Evolutionary conservation across 129 eudicot species (phyloP).

Genomic region (Helichrysum umbraculigerum): DNA sequence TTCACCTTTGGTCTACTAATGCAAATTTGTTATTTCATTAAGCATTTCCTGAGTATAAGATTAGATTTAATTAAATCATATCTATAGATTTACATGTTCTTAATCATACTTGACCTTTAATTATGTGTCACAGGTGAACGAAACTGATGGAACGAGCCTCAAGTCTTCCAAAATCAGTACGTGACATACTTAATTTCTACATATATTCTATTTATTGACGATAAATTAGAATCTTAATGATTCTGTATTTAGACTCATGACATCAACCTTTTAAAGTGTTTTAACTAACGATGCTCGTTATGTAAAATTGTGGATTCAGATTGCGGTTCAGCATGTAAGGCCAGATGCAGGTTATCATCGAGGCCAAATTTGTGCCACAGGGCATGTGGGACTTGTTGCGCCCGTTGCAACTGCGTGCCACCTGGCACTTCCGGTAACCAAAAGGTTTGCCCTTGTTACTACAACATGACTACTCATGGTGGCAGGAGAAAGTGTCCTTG

Average conservation of each 20-base stretch:
- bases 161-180: conserved; percentile 29
- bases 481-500: conserved; percentile 45
- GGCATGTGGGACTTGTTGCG: conserved; percentile 78
- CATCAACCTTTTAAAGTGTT: not conserved
- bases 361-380: conserved; percentile 64
- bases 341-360: conserved; percentile 53
- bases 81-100: not conserved
- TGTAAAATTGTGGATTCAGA: conserved; percentile 27
- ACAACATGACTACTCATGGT: conserved; percentile 58
- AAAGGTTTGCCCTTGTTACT: conserved; percentile 64
- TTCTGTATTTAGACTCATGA: not conserved
- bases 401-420: conserved; percentile 73
- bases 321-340: conserved; percentile 51
- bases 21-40: not conserved
- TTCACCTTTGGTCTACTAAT: not conserved
- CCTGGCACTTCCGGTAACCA: conserved; percentile 76
- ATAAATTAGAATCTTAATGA: not conserved
- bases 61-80: no score
- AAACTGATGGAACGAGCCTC: conserved; percentile 13
- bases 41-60: not conserved
- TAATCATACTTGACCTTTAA: not conserved
- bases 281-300: not conserved
- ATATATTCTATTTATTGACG: not conserved
- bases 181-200: not conserved
- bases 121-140: conserved; percentile 28